These are phyloP conservation scores for Ambrosia hybrid DNA, from an alignment of 140 eudicot genomes.

Conservation along the genomic window DNA sequence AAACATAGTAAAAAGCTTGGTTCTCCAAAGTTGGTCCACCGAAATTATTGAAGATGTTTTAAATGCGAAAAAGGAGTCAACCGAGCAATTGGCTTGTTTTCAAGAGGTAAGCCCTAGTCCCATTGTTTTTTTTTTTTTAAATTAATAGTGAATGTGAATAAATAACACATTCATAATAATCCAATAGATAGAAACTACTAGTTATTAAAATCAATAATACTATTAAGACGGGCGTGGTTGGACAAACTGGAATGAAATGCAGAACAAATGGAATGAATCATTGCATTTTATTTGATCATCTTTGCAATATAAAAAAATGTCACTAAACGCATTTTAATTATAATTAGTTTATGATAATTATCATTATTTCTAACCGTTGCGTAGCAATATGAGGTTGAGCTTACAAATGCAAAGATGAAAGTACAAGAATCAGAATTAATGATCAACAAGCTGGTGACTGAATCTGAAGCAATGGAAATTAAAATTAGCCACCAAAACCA, in stretches of 20 bases:
- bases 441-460: slow-evolving; percentile 66
- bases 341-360: background rate
- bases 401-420: slow-evolving; percentile 47
- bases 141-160: too few relatives aligned
- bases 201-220: too few relatives aligned
- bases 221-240: too few relatives aligned
- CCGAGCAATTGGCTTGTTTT: slow-evolving; percentile 33
- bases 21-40: slow-evolving; percentile 43
- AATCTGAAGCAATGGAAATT: slow-evolving; percentile 61
- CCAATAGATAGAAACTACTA: too few relatives aligned
- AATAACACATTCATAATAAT: too few relatives aligned
- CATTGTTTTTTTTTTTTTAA: background rate
- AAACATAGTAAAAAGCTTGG: slow-evolving; percentile 42
- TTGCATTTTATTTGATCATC: too few relatives aligned
- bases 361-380: slow-evolving; percentile 8
- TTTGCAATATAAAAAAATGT: too few relatives aligned
- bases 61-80: slow-evolving; percentile 35
- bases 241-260: too few relatives aligned
- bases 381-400: slow-evolving; percentile 58
- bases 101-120: background rate
- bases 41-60: slow-evolving; percentile 26
- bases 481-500: slow-evolving; percentile 23
- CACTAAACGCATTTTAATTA: background rate
- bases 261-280: too few relatives aligned
- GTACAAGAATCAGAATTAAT: slow-evolving; percentile 70